phyloP scores from a whole-genome alignment of 2,329 filamentous ascomycete species.

The Aspergillus hiratsukae region DNA sequence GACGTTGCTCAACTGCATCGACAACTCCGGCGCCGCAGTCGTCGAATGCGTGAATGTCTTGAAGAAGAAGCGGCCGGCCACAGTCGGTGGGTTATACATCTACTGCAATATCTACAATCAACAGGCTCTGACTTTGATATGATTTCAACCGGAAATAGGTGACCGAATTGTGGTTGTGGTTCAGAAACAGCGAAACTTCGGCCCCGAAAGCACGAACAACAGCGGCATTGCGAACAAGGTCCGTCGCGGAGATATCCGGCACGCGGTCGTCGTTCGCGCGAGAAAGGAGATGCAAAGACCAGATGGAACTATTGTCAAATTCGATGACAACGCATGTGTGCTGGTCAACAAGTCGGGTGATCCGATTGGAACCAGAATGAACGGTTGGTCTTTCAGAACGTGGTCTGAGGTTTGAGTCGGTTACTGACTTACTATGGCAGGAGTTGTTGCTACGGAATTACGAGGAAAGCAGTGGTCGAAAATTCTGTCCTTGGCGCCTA shows the following conservation, averaged over 20 bases:
- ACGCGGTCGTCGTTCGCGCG: slow-evolving; percentile 92
- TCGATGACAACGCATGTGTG: slow-evolving; percentile 98
- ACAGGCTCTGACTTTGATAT: not conserved
- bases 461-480: slow-evolving; percentile 96
- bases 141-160: slow-evolving; percentile 49
- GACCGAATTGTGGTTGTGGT: slow-evolving; percentile 97
- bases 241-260: slow-evolving; percentile 90
- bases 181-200: slow-evolving; percentile 84
- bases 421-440: slow-evolving; percentile 36
- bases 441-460: slow-evolving; percentile 84
- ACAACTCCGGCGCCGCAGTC: slow-evolving; percentile 96
- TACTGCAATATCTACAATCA: not conserved
- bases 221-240: slow-evolving; percentile 85
- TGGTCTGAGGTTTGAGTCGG: not conserved
- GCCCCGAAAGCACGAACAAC: slow-evolving; percentile 65
- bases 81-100: slow-evolving; percentile 65
- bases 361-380: slow-evolving; percentile 87
- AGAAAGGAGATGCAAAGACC: slow-evolving; percentile 79
- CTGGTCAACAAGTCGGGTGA: slow-evolving; percentile 96
- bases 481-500: slow-evolving; percentile 90
- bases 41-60: slow-evolving; percentile 95
- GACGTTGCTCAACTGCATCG: slow-evolving; percentile 99
- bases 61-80: slow-evolving; percentile 78
- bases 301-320: slow-evolving; percentile 85
- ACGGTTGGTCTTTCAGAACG: slow-evolving; percentile 49